Evolutionary conservation across 2,329 filamentous ascomycete species (phyloP).

Genomic region (Claviceps humidiphila): DNA sequence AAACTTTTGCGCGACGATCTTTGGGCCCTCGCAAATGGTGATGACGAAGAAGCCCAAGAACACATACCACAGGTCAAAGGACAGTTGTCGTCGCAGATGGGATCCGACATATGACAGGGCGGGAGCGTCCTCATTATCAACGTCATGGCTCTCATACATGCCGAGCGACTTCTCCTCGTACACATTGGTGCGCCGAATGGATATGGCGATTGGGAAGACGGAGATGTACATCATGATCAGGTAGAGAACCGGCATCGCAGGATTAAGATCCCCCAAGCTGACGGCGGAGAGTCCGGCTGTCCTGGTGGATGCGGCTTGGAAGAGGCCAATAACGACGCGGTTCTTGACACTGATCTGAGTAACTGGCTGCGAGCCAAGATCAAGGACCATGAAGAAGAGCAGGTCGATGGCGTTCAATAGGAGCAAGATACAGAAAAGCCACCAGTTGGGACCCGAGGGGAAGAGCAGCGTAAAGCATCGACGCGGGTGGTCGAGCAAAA

Average conservation of each 20-base stretch:
- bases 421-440: conserved; percentile 79
- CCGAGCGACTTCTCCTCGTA: conserved; percentile 86
- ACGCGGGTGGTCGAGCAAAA: conserved; percentile 85
- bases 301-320: conserved; percentile 78
- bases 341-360: conserved; percentile 55
- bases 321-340: conserved; percentile 73
- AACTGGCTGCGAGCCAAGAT: conserved; percentile 63
- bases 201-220: conserved; percentile 92
- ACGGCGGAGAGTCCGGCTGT: conserved; percentile 84
- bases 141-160: conserved; percentile 44
- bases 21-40: conserved; percentile 68
- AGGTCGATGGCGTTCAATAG: conserved; percentile 73
- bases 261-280: conserved; percentile 65
- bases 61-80: conserved; percentile 96
- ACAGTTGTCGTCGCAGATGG: conserved; percentile 84
- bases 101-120: conserved; percentile 76
- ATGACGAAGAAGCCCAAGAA: conserved; percentile 90
- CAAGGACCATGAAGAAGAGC: conserved; percentile 83
- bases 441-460: conserved; percentile 83
- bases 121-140: conserved; percentile 38
- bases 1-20: conserved; percentile 51
- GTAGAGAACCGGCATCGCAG: conserved; percentile 86
- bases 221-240: conserved; percentile 99
- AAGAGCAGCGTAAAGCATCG: conserved; percentile 94
- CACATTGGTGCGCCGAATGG: conserved; percentile 84